Percentiles rank a stretch among this genome's conserved stretches.
Evolutionary conservation across 2,329 filamentous ascomycete genomes (phyloP).

Genomic region (Stagonosporopsis tanaceti): DNA sequence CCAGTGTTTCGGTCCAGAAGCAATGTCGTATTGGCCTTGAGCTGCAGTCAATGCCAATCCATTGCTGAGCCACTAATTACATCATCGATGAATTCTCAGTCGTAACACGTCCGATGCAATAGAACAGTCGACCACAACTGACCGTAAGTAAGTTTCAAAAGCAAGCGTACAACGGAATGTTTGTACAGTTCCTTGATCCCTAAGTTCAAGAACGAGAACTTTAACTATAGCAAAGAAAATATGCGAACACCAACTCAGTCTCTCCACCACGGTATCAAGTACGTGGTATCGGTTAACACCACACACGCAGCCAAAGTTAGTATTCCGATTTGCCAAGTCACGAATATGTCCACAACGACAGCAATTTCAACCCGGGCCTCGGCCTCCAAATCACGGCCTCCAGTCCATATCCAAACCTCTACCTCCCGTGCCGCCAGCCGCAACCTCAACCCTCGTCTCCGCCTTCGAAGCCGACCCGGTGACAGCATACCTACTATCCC

Average conservation of each 20-base stretch:
- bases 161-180: too few species aligned
- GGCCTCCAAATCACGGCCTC: not conserved
- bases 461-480: not conserved
- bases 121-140: not conserved
- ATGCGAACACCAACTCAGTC: not conserved
- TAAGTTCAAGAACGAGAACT: not conserved
- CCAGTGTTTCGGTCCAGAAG: too few species aligned
- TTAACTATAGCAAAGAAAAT: not conserved
- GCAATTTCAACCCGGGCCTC: too few species aligned
- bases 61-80: conserved; percentile 1
- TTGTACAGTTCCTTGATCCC: not conserved
- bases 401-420: not conserved
- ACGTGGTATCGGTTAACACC: not conserved
- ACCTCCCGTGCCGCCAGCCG: not conserved
- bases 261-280: not conserved
- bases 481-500: conserved; percentile 1
- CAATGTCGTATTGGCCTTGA: not conserved
- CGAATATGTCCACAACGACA: not conserved
- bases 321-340: not conserved
- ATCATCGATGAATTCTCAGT: conserved; percentile 1
- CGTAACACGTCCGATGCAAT: not conserved
- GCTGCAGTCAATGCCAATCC: not conserved
- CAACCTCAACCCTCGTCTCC: not conserved
- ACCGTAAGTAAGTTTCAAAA: too few species aligned
- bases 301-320: not conserved